Conservation (phyloP, 495 filamentous ascomycete species). For the Cladorrhinum samala region DNA sequence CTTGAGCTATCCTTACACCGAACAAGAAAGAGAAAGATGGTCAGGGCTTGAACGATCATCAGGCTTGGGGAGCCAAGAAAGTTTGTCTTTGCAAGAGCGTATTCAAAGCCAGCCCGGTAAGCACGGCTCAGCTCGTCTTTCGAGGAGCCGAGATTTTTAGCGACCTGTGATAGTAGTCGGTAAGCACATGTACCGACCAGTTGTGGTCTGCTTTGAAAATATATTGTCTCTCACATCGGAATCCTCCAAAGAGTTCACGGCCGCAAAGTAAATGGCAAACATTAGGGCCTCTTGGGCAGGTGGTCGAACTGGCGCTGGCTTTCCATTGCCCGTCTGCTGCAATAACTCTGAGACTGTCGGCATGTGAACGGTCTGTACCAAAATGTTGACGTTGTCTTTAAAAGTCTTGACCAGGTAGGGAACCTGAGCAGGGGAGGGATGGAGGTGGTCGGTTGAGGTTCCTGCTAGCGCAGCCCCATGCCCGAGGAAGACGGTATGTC, state of each 20-base stretch:
- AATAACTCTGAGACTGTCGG: conserved; percentile 46
- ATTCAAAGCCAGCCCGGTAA: conserved; percentile 50
- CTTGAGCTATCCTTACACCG: conserved; percentile 46
- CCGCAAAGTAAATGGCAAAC: conserved; percentile 56
- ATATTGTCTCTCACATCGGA: conserved; percentile 38
- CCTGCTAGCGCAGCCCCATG: conserved; percentile 33
- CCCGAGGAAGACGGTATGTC: conserved; percentile 50
- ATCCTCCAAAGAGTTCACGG: conserved; percentile 52
- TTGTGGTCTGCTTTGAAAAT: background rate
- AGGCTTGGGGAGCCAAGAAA: conserved; percentile 41
- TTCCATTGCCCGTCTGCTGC: conserved; percentile 29
- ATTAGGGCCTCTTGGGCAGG: conserved; percentile 50
- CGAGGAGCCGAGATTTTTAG: conserved; percentile 43
- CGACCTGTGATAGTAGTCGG: conserved; percentile 27
- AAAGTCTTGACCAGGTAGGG: conserved; percentile 47
- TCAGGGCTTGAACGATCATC: conserved; percentile 43
- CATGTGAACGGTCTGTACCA: conserved; percentile 46
- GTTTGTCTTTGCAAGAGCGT: conserved; percentile 49
- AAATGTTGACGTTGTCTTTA: conserved; percentile 46
- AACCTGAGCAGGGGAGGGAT: conserved; percentile 48
- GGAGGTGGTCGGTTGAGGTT: conserved; percentile 37
- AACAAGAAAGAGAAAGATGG: conserved; percentile 42
- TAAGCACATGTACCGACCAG: conserved; percentile 1
- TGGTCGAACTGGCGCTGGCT: conserved; percentile 28
- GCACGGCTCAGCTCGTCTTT: conserved; percentile 45